Conservation (phyloP, 305 asterid genomes). For the Euphrasia arctica region DNA sequence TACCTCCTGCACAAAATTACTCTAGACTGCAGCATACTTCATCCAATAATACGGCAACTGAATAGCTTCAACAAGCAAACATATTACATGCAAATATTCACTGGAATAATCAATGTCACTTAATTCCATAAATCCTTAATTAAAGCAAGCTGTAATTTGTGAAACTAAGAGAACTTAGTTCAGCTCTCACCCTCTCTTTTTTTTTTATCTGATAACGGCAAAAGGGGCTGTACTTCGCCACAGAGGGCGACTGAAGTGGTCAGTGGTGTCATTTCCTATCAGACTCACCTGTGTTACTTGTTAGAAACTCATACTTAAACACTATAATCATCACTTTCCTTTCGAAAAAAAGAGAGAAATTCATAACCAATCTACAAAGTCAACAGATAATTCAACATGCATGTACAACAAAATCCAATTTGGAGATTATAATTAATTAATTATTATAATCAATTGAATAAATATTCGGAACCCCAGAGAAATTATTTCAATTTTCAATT, state of each 20-base stretch:
- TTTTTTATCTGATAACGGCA: conserved; percentile 70
- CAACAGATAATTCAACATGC: conserved; percentile 9
- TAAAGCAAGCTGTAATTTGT: conserved; percentile 2
- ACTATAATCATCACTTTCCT: conserved; percentile 40
- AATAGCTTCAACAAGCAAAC: conserved; percentile 12
- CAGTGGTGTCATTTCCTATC: conserved; percentile 53
- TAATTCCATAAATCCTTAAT: conserved; percentile 9
- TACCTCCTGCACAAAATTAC: conserved; percentile 18
- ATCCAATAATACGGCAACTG: neutral
- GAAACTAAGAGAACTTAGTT: neutral
- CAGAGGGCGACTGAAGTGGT: conserved; percentile 72
- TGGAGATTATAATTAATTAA: neutral
- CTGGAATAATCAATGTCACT: conserved; percentile 1
- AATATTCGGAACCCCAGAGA: neutral
- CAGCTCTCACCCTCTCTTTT: conserved; percentile 65
- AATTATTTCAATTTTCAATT: conserved; percentile 50
- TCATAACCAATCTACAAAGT: conserved; percentile 28
- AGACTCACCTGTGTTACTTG: conserved; percentile 78
- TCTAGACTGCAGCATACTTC: neutral
- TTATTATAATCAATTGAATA: neutral
- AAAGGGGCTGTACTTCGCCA: conserved; percentile 57
- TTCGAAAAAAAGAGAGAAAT: conserved; percentile 16
- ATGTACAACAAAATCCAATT: conserved; percentile 22
- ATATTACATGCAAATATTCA: neutral
- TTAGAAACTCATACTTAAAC: conserved; percentile 45